Evolutionary conservation across 805 yeast species (phyloP).

Genomic region (Metschnikowia gruessii): DNA sequence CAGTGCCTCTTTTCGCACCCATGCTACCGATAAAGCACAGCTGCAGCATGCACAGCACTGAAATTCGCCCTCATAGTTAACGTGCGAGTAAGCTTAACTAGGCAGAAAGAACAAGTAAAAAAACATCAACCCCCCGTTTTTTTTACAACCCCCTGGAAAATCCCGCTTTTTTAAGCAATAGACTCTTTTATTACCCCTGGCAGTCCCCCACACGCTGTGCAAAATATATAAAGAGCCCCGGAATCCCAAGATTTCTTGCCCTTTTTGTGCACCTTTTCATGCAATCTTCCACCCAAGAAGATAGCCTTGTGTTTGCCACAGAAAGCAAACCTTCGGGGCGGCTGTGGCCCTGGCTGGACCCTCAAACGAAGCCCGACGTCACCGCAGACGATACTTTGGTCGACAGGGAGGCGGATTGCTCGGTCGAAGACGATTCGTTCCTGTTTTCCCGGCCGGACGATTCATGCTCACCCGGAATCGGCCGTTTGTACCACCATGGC

Average conservation of each 20-base stretch:
- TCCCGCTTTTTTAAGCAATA: too few species aligned
- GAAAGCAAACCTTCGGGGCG: slow-evolving; percentile 5
- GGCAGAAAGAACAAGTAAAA: too few species aligned
- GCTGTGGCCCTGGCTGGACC: slow-evolving; percentile 12
- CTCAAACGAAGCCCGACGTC: not conserved
- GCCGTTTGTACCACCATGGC: not conserved
- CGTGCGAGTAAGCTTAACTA: too few species aligned
- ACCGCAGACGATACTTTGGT: slow-evolving; percentile 8
- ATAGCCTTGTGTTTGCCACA: slow-evolving; percentile 33
- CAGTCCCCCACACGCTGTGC: too few species aligned
- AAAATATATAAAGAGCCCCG: not conserved
- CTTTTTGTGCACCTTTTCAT: not conserved
- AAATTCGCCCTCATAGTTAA: too few species aligned
- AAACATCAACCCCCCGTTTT: too few species aligned
- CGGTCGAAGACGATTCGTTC: slow-evolving; percentile 10
- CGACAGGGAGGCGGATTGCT: slow-evolving; percentile 9
- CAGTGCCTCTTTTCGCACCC: too few species aligned
- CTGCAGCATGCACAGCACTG: too few species aligned
- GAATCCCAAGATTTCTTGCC: not conserved
- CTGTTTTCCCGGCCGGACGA: slow-evolving; percentile 5
- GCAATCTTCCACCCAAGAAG: slow-evolving; percentile 19
- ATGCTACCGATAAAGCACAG: too few species aligned
- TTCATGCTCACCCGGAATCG: not conserved
- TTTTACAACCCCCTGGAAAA: too few species aligned
- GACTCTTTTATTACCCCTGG: too few species aligned